phyloP scores from a whole-genome alignment of 2,329 filamentous ascomycete species.

The Juglanconis oblonga region DNA sequence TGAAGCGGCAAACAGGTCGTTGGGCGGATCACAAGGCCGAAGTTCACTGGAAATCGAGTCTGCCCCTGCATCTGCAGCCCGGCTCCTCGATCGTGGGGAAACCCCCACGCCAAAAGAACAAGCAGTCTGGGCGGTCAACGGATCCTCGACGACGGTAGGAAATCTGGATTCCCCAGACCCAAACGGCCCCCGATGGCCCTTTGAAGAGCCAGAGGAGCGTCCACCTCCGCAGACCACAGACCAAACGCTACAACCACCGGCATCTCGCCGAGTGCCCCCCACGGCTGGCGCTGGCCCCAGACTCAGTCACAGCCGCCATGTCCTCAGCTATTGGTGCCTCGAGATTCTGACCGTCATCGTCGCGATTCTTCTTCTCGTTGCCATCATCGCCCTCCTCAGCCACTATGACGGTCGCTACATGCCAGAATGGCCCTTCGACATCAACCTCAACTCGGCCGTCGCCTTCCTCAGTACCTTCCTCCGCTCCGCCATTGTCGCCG shows the following conservation, averaged over 20 bases:
- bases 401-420: conserved; percentile 10
- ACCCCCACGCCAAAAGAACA: background rate
- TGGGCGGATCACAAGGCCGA: background rate
- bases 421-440: conserved; percentile 23
- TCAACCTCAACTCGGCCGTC: conserved; percentile 23
- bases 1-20: background rate
- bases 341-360: conserved; percentile 13
- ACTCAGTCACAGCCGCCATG: conserved; percentile 6
- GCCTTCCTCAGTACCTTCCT: conserved; percentile 20
- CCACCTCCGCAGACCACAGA: background rate
- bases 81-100: background rate
- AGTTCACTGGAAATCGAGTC: background rate
- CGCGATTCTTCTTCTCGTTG: conserved; percentile 5
- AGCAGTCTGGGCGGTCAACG: background rate
- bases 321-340: conserved; percentile 11
- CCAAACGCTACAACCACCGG: background rate
- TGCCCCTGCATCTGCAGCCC: background rate
- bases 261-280: background rate
- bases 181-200: background rate
- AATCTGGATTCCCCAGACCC: background rate
- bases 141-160: background rate
- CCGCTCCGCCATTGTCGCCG: conserved; percentile 25
- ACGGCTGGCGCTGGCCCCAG: background rate
- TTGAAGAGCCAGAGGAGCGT: background rate
- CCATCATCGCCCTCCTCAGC: conserved; percentile 11